Percentiles rank a stretch among this genome's conserved stretches.
These are phyloP conservation scores for Trichothecium roseum DNA, from an alignment of 2,329 filamentous ascomycete genomes.

Conservation along the genomic window DNA sequence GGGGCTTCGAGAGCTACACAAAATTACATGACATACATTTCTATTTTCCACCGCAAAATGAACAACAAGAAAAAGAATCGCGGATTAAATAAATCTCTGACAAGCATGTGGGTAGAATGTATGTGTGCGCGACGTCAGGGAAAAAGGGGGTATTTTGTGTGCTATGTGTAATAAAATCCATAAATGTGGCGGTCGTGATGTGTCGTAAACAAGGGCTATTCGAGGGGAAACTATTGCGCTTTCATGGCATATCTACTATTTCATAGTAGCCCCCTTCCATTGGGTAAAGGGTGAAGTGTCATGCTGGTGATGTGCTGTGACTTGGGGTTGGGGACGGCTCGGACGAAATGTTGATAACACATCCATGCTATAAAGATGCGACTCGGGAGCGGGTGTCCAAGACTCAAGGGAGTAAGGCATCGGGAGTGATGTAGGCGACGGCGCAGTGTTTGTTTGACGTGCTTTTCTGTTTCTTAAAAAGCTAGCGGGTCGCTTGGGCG, in stretches of 20 bases:
- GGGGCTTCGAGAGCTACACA: neutral
- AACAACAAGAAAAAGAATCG: conserved; percentile 3
- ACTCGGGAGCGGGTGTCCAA: neutral
- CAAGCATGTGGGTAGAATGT: neutral
- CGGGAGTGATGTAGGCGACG: neutral
- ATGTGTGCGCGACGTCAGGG: conserved; percentile 5
- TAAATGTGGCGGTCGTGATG: conserved; percentile 13
- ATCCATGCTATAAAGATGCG: neutral
- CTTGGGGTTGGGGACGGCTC: conserved; percentile 6
- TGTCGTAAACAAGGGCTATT: conserved; percentile 26
- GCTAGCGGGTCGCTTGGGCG: neutral
- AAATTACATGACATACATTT: conserved; percentile 10
- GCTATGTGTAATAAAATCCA: conserved; percentile 10
- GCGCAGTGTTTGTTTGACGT: conserved; percentile 2
- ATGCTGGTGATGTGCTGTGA: conserved; percentile 17
- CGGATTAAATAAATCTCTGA: conserved; percentile 3
- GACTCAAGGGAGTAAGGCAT: neutral
- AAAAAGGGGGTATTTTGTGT: conserved; percentile 6
- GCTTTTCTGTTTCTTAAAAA: neutral
- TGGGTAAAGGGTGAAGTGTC: conserved; percentile 17
- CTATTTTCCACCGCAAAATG: conserved; percentile 22
- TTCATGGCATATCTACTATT: conserved; percentile 26
- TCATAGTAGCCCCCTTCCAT: conserved; percentile 19
- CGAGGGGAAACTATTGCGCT: conserved; percentile 22
- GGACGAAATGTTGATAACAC: neutral